Conservation (phyloP, 331 rosid species). For the Telfairia occidentalis region DNA sequence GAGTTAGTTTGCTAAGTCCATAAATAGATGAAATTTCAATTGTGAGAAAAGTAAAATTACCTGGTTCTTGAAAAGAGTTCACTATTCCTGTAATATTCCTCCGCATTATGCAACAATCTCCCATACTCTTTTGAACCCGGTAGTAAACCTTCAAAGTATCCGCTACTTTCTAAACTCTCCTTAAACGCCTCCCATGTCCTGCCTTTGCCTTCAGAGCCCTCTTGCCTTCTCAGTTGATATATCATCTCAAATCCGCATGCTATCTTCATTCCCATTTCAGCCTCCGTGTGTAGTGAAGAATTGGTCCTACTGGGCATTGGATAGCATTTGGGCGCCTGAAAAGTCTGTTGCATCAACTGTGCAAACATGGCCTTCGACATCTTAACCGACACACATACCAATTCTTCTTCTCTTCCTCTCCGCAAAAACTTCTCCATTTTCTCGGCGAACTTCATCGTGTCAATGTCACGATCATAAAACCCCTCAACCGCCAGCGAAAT, state of each 20-base stretch:
- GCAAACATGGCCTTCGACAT: constrained; percentile 98
- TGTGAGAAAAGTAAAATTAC: constrained; percentile 17
- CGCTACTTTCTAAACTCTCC: constrained; percentile 64
- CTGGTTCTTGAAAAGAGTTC: constrained; percentile 47
- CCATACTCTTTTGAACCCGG: constrained; percentile 65
- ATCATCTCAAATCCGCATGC: constrained; percentile 92
- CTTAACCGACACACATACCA: constrained; percentile 45
- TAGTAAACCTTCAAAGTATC: constrained; percentile 66
- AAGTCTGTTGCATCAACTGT: constrained; percentile 66
- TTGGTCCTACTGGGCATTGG: constrained; percentile 45
- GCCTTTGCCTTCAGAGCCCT: constrained; percentile 61
- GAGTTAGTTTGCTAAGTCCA: background rate
- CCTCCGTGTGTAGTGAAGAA: constrained; percentile 30
- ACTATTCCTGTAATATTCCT: constrained; percentile 52
- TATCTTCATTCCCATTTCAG: constrained; percentile 86
- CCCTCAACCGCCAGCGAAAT: constrained; percentile 77
- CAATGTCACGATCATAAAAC: constrained; percentile 81
- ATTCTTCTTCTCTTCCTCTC: constrained; percentile 44
- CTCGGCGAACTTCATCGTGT: constrained; percentile 67
- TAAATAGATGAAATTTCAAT: too few relatives aligned
- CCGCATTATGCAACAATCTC: constrained; percentile 67
- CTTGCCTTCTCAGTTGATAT: constrained; percentile 67
- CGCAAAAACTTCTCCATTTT: constrained; percentile 63
- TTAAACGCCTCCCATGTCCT: constrained; percentile 59
- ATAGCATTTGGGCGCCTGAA: constrained; percentile 75